These are phyloP conservation scores for Leccinum griseonigrum DNA, from an alignment of 1,284 basidiomycete species.

Conservation along the genomic window DNA sequence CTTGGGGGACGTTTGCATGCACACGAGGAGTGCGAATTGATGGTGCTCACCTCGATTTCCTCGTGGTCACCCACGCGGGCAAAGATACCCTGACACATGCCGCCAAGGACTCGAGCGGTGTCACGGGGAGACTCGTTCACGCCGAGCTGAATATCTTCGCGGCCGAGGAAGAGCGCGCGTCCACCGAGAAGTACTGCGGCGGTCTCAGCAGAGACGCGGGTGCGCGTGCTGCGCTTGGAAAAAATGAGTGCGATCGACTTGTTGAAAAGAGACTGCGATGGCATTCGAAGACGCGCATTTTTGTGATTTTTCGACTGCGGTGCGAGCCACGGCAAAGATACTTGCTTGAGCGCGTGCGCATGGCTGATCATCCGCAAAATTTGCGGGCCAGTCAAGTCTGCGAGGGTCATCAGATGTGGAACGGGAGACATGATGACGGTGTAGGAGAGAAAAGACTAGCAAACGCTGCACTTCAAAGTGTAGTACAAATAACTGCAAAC, in stretches of 20 bases:
- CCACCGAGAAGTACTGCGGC: slow-evolving; percentile 78
- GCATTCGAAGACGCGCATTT: slow-evolving; percentile 47
- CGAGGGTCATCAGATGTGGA: slow-evolving; percentile 81
- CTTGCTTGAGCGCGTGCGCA: slow-evolving; percentile 61
- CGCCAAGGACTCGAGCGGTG: slow-evolving; percentile 84
- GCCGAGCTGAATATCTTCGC: slow-evolving; percentile 91
- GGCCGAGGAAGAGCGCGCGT: slow-evolving; percentile 89
- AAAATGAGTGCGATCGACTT: slow-evolving; percentile 91
- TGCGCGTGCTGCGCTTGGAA: slow-evolving; percentile 91
- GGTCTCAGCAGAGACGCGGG: slow-evolving; percentile 88
- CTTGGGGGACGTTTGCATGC: slow-evolving; percentile 39
- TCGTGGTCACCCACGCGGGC: slow-evolving; percentile 91
- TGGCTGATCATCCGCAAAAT: slow-evolving; percentile 64
- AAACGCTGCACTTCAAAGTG: background rate
- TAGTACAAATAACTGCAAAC: background rate
- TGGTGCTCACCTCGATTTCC: slow-evolving; percentile 79
- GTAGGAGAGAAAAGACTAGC: background rate
- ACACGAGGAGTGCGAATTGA: background rate
- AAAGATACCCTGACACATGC: slow-evolving; percentile 97
- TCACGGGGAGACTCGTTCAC: slow-evolving; percentile 92
- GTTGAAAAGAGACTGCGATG: slow-evolving; percentile 69
- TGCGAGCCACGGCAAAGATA: slow-evolving; percentile 55
- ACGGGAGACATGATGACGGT: slow-evolving; percentile 32
- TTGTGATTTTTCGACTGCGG: slow-evolving; percentile 41
- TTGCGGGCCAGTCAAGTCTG: slow-evolving; percentile 74